phyloP scores from a whole-genome alignment of 2,329 filamentous ascomycete genomes.

The Ophiostoma novo-ulmi region DNA sequence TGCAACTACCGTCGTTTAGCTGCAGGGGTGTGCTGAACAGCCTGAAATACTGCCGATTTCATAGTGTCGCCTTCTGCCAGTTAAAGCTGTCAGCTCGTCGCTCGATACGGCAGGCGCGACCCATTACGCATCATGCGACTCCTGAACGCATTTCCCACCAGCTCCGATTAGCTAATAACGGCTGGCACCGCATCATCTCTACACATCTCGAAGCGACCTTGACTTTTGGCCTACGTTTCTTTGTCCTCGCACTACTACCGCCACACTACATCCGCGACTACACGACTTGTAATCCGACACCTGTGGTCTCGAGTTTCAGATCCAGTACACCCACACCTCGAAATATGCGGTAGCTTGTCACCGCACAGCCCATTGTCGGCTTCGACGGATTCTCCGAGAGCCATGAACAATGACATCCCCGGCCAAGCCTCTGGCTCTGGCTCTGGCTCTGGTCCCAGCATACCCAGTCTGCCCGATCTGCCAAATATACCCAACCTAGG shows the following conservation, averaged over 20 bases:
- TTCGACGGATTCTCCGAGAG: constrained; percentile 1
- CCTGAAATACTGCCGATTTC: neutral
- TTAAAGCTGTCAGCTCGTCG: neutral
- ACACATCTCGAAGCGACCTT: neutral
- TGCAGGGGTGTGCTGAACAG: too few species aligned
- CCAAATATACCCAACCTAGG: neutral
- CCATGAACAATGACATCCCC: constrained; percentile 21
- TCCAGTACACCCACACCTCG: constrained; percentile 9
- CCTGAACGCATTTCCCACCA: constrained; percentile 6
- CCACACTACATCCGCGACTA: neutral
- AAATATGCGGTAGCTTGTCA: constrained; percentile 23
- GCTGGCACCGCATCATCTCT: neutral
- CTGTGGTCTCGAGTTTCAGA: constrained; percentile 1
- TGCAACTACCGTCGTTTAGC: too few species aligned
- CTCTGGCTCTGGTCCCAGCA: constrained; percentile 11
- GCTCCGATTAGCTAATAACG: neutral
- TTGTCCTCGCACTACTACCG: neutral
- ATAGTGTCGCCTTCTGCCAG: neutral
- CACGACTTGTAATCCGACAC: constrained; percentile 5
- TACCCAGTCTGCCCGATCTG: neutral
- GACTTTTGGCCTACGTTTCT: neutral
- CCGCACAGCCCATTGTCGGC: constrained; percentile 12
- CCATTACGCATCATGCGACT: constrained; percentile 13
- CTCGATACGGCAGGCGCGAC: constrained; percentile 9
- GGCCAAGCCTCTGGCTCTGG: constrained; percentile 16